These are phyloP conservation scores for Arthroderma sp. DNA, from an alignment of 2,329 filamentous ascomycete species.

Conservation along the genomic window DNA sequence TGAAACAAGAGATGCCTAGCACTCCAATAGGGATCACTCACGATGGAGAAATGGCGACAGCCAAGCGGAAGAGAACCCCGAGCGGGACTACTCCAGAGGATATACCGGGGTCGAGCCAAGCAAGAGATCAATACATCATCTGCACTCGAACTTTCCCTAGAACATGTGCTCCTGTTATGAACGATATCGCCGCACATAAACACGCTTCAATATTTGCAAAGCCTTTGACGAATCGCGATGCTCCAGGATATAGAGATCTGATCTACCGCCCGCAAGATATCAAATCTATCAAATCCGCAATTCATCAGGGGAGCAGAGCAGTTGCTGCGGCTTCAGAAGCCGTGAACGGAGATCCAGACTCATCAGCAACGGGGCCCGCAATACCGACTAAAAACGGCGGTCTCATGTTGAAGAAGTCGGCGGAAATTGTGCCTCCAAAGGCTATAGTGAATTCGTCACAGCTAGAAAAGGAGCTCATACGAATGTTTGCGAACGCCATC, in stretches of 20 bases:
- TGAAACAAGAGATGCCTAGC: slow-evolving; percentile 23
- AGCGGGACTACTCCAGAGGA: neutral
- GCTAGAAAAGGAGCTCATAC: slow-evolving; percentile 80
- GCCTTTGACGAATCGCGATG: slow-evolving; percentile 59
- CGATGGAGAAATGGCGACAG: slow-evolving; percentile 17
- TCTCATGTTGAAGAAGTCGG: slow-evolving; percentile 41
- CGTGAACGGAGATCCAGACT: slow-evolving; percentile 52
- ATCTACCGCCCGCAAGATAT: slow-evolving; percentile 65
- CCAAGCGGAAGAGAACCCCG: slow-evolving; percentile 1
- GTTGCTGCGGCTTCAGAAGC: slow-evolving; percentile 38
- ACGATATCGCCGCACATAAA: slow-evolving; percentile 64
- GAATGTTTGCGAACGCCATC: slow-evolving; percentile 95
- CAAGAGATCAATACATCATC: slow-evolving; percentile 30
- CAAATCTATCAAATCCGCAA: slow-evolving; percentile 62
- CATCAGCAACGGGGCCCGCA: slow-evolving; percentile 19
- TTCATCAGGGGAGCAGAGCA: slow-evolving; percentile 37
- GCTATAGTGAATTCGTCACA: slow-evolving; percentile 89
- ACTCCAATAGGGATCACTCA: slow-evolving; percentile 22
- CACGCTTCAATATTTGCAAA: slow-evolving; percentile 69
- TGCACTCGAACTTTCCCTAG: slow-evolving; percentile 42
- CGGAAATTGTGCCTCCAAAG: slow-evolving; percentile 70
- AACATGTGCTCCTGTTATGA: slow-evolving; percentile 58
- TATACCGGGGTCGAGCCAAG: slow-evolving; percentile 14
- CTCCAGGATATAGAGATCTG: slow-evolving; percentile 61
- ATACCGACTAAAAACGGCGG: slow-evolving; percentile 29